phyloP scores from a whole-genome alignment of 2,329 filamentous ascomycete genomes.

The Calonectria pseudoturangicola region DNA sequence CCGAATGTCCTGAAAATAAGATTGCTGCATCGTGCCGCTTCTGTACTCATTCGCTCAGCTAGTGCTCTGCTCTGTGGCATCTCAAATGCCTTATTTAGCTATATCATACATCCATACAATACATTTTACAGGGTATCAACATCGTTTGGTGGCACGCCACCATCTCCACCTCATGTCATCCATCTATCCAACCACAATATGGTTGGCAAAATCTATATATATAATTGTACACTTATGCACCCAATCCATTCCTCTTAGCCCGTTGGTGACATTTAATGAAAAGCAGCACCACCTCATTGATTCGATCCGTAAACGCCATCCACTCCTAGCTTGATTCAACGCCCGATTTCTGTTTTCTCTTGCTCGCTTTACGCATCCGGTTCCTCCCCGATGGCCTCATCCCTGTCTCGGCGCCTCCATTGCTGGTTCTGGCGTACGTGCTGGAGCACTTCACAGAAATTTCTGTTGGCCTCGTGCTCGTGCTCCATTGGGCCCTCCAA shows the following conservation, averaged over 20 bases:
- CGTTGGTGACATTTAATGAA: constrained; percentile 8
- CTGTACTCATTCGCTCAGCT: constrained; percentile 18
- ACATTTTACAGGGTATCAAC: constrained; percentile 38
- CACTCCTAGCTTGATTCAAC: constrained; percentile 13
- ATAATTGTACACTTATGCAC: constrained; percentile 34
- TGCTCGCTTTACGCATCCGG: constrained; percentile 22
- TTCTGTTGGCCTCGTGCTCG: constrained; percentile 52
- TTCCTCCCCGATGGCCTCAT: constrained; percentile 19
- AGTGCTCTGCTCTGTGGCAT: constrained; percentile 1
- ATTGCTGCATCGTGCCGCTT: constrained; percentile 9
- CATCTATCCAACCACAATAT: constrained; percentile 11
- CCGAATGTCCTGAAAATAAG: constrained; percentile 18
- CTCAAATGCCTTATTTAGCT: constrained; percentile 1
- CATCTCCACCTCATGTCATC: constrained; percentile 16
- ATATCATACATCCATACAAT: constrained; percentile 34
- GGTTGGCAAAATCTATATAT: constrained; percentile 25
- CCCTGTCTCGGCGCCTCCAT: constrained; percentile 31
- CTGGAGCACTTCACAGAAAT: constrained; percentile 53
- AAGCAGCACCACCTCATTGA: constrained; percentile 31
- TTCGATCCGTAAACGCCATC: constrained; percentile 39
- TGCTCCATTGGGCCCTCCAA: constrained; percentile 50
- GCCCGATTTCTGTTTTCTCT: not conserved
- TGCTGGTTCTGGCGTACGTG: constrained; percentile 44
- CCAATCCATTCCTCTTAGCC: constrained; percentile 20
- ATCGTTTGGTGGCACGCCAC: constrained; percentile 16